Evolutionary conservation across 1,284 basidiomycete genomes (phyloP), one percentile per base, ranked within the genome.

Genomic region (Trametes sp.): DNA sequence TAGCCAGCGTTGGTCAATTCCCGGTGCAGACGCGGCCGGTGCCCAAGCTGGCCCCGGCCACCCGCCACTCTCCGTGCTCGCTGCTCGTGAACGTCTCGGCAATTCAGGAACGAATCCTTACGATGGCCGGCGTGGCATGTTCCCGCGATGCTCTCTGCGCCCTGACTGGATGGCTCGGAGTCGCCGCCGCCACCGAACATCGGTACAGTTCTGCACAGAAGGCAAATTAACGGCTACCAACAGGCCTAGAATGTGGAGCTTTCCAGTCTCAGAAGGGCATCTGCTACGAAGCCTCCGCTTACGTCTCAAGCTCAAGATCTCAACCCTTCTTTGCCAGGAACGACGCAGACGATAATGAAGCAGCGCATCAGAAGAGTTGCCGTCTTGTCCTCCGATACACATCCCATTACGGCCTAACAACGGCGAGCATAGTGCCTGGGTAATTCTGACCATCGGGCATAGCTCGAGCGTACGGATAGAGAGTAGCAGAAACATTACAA

Each of bases 401-500:
- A n/a, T n/a, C n/a, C n/a, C n/a, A n/a, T n/a, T 33, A 33, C 31
- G 31, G 31, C 31, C 31, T 33, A 5, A 13, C 38, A n/a, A n/a
- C n/a, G n/a, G n/a, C n/a, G n/a, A n/a, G n/a, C n/a, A n/a, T 49
- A 10, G 46, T 21, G 31, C 26, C 28, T 11, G 26, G 10, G 45
- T 26, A 23, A 13, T 14, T 9, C 23, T 2, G 21, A 48, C 19
- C 19, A 19, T 19, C n/a, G n/a, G n/a, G n/a, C 2, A 44, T 11
- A n/a, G 41, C 36, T 38, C 8, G 4, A 9, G 14, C 11, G 8
- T 16, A 38, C 8, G 8, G 21, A 16, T n/a, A 33, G 28, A 28
- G 19, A 31, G 33, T n/a, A 54, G 45, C 36, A 35, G 29, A 31
- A n/a, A 54, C 53, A 67, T 63, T 64, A 67, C 61, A 67, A 33